Conservation (phyloP, 495 filamentous ascomycete genomes). For the Chlorociboria aeruginascens region DNA sequence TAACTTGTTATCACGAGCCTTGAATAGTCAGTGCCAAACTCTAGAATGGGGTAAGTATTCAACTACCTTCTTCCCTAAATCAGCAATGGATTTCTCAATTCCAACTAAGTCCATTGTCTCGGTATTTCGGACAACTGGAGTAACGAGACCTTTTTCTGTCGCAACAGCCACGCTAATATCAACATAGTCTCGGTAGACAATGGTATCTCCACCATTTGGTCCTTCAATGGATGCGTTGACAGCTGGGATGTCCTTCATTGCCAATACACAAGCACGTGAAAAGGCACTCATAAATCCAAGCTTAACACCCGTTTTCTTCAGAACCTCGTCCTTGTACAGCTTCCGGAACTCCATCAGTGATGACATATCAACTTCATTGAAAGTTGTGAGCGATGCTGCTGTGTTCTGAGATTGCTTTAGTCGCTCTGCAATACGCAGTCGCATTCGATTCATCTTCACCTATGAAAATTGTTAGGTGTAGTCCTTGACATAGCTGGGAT, state of each 20-base stretch:
- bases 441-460: constrained; percentile 99
- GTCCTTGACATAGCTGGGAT: background rate
- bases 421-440: constrained; percentile 89
- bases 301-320: constrained; percentile 95
- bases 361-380: constrained; percentile 99
- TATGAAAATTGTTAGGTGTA: constrained; percentile 22
- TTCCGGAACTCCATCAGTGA: constrained; percentile 94
- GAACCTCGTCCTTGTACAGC: constrained; percentile 86
- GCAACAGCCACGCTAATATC: constrained; percentile 96
- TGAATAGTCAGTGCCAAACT: constrained; percentile 13
- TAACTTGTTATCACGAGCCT: constrained; percentile 91
- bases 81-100: constrained; percentile 87
- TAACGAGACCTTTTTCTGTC: constrained; percentile 94
- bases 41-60: background rate
- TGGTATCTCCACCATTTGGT: constrained; percentile 87
- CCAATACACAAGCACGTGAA: constrained; percentile 78
- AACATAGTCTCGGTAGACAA: constrained; percentile 96
- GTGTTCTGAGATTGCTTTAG: constrained; percentile 99
- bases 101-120: constrained; percentile 77
- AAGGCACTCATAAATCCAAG: constrained; percentile 99
- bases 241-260: constrained; percentile 89
- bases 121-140: constrained; percentile 88
- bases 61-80: constrained; percentile 82
- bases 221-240: constrained; percentile 96
- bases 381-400: constrained; percentile 91